A percentile compares a stretch with the other conserved stretches of the same genome.
Evolutionary conservation across 768 basidiomycete species (phyloP).

Genomic region (Cystofilobasidium bisporidii): DNA sequence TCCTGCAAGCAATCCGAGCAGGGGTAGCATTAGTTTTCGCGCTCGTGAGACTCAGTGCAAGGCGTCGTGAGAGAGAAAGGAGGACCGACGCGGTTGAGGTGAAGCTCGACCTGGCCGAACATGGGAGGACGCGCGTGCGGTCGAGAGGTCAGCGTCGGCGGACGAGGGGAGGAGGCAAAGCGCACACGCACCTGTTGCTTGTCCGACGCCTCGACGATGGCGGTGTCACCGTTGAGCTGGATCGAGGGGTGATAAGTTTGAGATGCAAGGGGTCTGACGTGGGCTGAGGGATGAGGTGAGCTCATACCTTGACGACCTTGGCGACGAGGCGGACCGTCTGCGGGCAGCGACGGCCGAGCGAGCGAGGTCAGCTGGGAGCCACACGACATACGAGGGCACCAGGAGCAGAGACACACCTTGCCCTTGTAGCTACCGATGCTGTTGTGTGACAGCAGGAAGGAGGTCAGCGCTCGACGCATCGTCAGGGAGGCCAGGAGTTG

Average conservation of each 20-base stretch:
- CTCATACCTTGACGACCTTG: slow-evolving; percentile 50
- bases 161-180: neutral
- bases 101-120: slow-evolving; percentile 11
- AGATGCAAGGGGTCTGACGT: neutral
- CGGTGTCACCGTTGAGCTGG: slow-evolving; percentile 44
- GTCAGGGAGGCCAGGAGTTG: neutral
- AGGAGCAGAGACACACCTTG: neutral
- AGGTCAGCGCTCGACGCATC: neutral
- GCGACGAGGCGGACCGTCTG: slow-evolving; percentile 54
- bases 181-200: slow-evolving; percentile 49
- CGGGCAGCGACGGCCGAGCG: slow-evolving; percentile 22
- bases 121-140: neutral
- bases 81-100: slow-evolving; percentile 18
- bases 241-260: neutral
- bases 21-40: no score
- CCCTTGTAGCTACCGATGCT: neutral
- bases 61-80: no score
- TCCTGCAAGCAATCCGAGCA: no score
- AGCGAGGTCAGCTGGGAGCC: neutral
- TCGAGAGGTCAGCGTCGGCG: neutral
- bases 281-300: neutral
- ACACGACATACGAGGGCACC: neutral
- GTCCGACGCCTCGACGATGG: slow-evolving; percentile 58
- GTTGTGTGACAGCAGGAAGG: no score
- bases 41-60: no score